Base-by-base conservation (phyloP, 306 rosid species). In the Quercus dentata region DNA sequence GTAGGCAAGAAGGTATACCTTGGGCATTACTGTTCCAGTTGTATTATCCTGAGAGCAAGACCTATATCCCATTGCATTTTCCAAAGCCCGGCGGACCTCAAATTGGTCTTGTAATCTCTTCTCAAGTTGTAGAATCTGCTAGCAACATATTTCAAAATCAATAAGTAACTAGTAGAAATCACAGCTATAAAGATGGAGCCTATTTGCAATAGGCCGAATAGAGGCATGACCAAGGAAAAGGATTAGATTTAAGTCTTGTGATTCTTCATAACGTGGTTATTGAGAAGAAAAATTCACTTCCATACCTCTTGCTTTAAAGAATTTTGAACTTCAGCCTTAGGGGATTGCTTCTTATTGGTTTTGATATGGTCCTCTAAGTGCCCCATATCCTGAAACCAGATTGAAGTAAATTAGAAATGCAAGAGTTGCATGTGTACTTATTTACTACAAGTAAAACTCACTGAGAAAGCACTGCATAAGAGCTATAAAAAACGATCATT, bases 251-350 rank as follows among this genome's bases (percentile, higher is more conserved):
- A 67, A 33, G 52, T 49, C n/a, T 33, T 19, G 25, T 18, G 51
- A 4, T 31, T 67, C 28, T 67, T 67, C 28, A 17, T 8, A 33
- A 30, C 67, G 70, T 64, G 80, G 41, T 11, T 69, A 61, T 68
- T 30, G 78, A 76, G 77, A 77, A 10, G 58, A 67, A 76, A 72
- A 54, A 56, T 83, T 10, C 72, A 63, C 67, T 41, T 77, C 21
- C 65, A 73, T 81, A 90, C 99, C 99, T 96, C 99, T 83, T 93
- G 97, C 79, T 91, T 93, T 72, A 93, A 82, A 74, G 92, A 80
- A 68, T 76, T 74, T 77, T 91, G 98, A 46, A 85, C 89, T 79
- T 88, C 85, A 77, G 81, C 67, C 71, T 82, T 78, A n/a, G 90
- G 92, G 54, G 84, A 88, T 79, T 51, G 85, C 68, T 87, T 86